phyloP scores from a whole-genome alignment of 495 filamentous ascomycete genomes.

The Neurospora sp. region DNA sequence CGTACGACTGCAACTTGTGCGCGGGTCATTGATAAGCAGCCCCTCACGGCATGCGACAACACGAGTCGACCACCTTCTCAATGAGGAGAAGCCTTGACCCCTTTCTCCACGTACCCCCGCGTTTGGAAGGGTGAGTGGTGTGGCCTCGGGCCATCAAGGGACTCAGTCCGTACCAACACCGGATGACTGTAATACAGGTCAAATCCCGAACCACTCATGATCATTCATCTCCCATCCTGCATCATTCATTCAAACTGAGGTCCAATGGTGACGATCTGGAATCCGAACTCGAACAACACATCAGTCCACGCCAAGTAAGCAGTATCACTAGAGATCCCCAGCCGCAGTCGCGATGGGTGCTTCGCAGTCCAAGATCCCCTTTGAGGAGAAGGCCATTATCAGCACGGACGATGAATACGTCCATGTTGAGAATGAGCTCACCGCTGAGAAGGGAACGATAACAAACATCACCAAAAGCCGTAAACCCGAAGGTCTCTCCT shows the following conservation, averaged over 20 bases:
- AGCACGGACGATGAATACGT: constrained; percentile 37
- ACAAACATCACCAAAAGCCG: constrained; percentile 10
- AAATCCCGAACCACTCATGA: neutral
- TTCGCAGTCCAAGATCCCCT: constrained; percentile 31
- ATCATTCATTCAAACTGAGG: neutral
- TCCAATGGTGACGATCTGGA: neutral
- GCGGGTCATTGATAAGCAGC: neutral
- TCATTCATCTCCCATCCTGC: neutral
- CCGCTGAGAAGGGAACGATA: constrained; percentile 2
- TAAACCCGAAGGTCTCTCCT: constrained; percentile 30
- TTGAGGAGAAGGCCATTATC: constrained; percentile 31
- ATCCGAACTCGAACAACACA: neutral
- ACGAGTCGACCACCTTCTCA: neutral
- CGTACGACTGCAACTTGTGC: neutral
- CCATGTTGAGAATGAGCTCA: constrained; percentile 20
- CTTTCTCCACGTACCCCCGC: neutral
- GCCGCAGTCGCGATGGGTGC: constrained; percentile 31
- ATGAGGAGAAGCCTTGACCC: constrained; percentile 1
- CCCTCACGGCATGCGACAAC: neutral
- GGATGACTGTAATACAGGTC: neutral
- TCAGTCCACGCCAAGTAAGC: neutral
- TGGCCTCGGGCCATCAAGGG: neutral
- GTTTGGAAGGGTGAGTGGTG: neutral
- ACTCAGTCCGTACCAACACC: neutral
- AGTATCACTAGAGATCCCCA: neutral